Evolutionary conservation across 768 basidiomycete genomes (phyloP), one percentile per base, ranked within the genome.

Genomic region (Kockovaella imperatae): DNA sequence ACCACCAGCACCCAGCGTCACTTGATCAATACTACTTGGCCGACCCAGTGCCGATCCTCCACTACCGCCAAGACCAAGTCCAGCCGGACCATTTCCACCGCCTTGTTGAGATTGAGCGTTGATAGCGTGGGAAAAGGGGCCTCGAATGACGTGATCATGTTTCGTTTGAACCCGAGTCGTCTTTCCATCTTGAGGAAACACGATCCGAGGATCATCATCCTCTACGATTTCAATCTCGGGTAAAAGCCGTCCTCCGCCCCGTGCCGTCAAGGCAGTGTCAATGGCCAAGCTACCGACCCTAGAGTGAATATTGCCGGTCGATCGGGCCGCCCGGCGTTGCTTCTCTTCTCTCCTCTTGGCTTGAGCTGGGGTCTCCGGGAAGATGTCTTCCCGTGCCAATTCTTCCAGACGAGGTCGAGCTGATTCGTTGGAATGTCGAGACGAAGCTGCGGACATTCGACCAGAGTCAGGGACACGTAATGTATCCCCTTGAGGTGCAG

Each of bases 351-450:
- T 18, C 34, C 47, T 42, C 45, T 68, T 67, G 39, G 56, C 54
- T 42, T 69, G 68, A 5, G 68, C 68, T 3, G 68, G 68, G 4
- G 68, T 69, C 25, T 66, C 65, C 6, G 65, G 65, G 53, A 61
- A 69, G 3, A 59, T 30, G 6, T 67, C 60, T 25, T 64, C 62
- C 24, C 68, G 39, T 3, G 65, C 59, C 13, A 65, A 42, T 51
- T 65, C 60, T 32, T 53, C 56, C 4, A 61, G 62, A 44, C 61
- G 62, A 4, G 60, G 53, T 24, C 52, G 40, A 17, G 32, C 24
- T 10, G 26, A 26, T 17, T 54, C 54, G 26, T 45, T 30, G 20
- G 49, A 49, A 11, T 24, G 26, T 10, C 46, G 46, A 7, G 52
- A 44, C 10, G 21, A 38, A 5, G 6, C 35, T 23, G 21, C 25